Conservation (phyloP, 148 eudicot species). For the Rhododendron griersonianum region DNA sequence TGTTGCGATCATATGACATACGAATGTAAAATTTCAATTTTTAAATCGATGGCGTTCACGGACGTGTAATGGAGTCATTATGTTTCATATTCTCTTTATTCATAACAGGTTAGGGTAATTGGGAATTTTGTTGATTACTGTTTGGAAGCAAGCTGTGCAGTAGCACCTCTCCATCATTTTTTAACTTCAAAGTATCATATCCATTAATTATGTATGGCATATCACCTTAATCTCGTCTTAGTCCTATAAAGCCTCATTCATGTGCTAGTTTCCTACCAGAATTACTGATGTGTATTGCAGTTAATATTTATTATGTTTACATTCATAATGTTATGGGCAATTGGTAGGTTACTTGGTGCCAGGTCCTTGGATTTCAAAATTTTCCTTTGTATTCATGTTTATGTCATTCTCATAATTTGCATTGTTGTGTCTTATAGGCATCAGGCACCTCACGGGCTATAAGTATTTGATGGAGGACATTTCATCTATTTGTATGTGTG, state of each 20-base stretch:
- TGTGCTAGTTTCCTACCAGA: neutral
- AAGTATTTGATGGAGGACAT: neutral
- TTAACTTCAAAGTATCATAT: neutral
- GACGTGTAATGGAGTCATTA: neutral
- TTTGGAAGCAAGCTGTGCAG: neutral
- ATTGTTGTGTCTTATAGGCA: neutral
- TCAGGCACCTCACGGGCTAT: neutral
- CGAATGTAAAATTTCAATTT: neutral
- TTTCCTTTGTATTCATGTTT: too few species aligned
- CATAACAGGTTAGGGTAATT: neutral
- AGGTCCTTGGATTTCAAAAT: neutral
- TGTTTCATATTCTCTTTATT: neutral
- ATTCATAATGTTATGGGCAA: neutral
- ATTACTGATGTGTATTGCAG: neutral
- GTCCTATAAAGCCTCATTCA: neutral
- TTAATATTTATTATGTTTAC: too few species aligned
- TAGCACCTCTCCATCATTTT: neutral
- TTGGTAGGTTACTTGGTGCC: neutral
- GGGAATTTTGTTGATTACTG: neutral
- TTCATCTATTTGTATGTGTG: neutral
- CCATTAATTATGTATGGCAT: neutral
- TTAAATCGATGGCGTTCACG: neutral
- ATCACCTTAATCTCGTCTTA: neutral
- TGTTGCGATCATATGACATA: neutral
- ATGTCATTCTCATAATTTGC: neutral